Base-by-base conservation (phyloP, 768 basidiomycete genomes). In the Boletus sp. region DNA sequence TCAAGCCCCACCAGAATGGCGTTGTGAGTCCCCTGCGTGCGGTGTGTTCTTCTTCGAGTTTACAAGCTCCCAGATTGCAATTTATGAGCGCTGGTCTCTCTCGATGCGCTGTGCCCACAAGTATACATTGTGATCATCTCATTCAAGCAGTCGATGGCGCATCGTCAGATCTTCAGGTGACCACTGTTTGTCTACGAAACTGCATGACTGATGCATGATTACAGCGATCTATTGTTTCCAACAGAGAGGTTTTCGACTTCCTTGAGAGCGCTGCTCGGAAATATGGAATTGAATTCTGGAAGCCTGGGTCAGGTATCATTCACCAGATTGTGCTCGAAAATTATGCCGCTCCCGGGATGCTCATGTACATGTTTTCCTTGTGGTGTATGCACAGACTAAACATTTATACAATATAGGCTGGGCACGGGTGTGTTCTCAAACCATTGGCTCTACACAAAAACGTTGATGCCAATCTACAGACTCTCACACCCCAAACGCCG, bases 261-360 rank as follows among this genome's bases (percentile, higher is more conserved):
- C 75, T 99, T 55, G 86, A 96, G 73, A 95, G 92, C 60, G 93
- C 94, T 15, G 86, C 90, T 29, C 80, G 79, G 60, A 93, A 91
- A 70, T 93, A 92, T 67, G 91, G 96, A 30, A 97, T 98, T 60
- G 96, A 98, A 73, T 99, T 98, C 72, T 98, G 97, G 96, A 78
- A 82, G 64, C 97, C 97, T 32, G 97, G 97, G 30, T 73, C 71
- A 15, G 90, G 90, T 19, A 93, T 92, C 58, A 96, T 99, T 58
- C 97, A 99, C 70, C 97, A 98, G 68, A 97, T 98, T 55, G 96
- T 99, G 4, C 79, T 99, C 53, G 96, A 99, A 72, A 96, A 96
- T 64, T 98, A 98, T 68, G 94, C 95, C 29, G 93, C 94, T 43
- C 94, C 93, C 7, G 94, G 93, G 56, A 88, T 93, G 82, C 78